Conservation (phyloP, 1,284 basidiomycete species). For the Trametes hirsuta region DNA sequence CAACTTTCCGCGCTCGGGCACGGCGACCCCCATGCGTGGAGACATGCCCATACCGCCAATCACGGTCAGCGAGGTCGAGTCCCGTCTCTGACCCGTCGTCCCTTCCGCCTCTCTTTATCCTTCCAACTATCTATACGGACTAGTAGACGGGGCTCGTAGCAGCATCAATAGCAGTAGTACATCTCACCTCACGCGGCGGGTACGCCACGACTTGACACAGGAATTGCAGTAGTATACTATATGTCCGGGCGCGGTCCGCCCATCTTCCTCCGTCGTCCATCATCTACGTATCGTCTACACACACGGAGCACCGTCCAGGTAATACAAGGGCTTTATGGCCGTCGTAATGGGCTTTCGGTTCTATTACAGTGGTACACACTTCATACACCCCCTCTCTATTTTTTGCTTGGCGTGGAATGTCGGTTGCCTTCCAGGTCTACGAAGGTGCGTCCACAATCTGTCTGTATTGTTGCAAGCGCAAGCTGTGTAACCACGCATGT, state of each 20-base stretch:
- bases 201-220: not conserved
- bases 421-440: not conserved
- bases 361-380: not conserved
- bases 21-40: slow-evolving; percentile 32
- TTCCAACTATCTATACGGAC: slow-evolving; percentile 8
- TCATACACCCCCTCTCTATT: not conserved
- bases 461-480: slow-evolving; percentile 75
- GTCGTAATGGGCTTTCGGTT: slow-evolving; percentile 5
- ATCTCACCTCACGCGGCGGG: not conserved
- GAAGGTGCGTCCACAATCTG: slow-evolving; percentile 35
- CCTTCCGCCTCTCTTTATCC: not conserved
- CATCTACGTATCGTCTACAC: slow-evolving; percentile 9
- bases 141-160: slow-evolving; percentile 17
- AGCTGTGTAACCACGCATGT: slow-evolving; percentile 40
- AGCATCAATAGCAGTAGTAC: slow-evolving; percentile 5
- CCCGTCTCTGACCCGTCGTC: slow-evolving; percentile 27
- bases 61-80: slow-evolving; percentile 41
- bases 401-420: not conserved
- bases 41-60: slow-evolving; percentile 32
- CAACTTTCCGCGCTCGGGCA: slow-evolving; percentile 45
- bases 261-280: not conserved
- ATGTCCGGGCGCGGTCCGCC: not conserved
- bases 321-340: slow-evolving; percentile 13
- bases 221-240: slow-evolving; percentile 3
- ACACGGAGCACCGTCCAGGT: slow-evolving; percentile 10